Conservation (phyloP, 805 yeast species). For the Kuraishia molischiana region DNA sequence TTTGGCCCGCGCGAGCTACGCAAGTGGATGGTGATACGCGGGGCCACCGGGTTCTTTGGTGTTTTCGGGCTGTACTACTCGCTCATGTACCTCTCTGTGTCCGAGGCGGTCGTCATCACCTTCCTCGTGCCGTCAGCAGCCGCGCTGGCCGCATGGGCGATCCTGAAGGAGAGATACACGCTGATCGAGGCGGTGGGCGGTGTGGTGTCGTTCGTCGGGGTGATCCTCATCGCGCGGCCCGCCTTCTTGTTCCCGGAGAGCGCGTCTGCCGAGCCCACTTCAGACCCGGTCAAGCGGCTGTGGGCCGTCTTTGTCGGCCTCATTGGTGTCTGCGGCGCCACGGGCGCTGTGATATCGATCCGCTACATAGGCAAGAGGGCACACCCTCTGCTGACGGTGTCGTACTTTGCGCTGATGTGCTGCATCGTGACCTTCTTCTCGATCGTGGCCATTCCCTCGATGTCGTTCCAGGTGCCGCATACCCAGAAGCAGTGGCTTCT, state of each 20-base stretch:
- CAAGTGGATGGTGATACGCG: constrained; percentile 46
- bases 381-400: constrained; percentile 73
- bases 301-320: constrained; percentile 56
- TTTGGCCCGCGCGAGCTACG: constrained; percentile 60
- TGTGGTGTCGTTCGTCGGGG: constrained; percentile 61
- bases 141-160: constrained; percentile 58
- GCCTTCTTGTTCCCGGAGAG: constrained; percentile 41
- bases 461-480: constrained; percentile 52
- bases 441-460: constrained; percentile 44
- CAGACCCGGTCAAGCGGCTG: constrained; percentile 44
- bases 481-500: constrained; percentile 58
- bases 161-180: constrained; percentile 60
- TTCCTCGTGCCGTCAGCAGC: constrained; percentile 74
- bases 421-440: constrained; percentile 43
- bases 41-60: constrained; percentile 68
- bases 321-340: constrained; percentile 61
- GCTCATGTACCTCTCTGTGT: constrained; percentile 59
- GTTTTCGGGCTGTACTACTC: constrained; percentile 75
- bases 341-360: constrained; percentile 58
- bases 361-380: constrained; percentile 70
- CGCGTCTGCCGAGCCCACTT: constrained; percentile 27
- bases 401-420: constrained; percentile 61
- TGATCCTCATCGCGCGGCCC: constrained; percentile 75
- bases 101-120: constrained; percentile 76
- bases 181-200: constrained; percentile 63